A percentile compares a stretch with the other conserved stretches of the same genome.
Evolutionary conservation across 1,284 basidiomycete species (phyloP).

Genomic region (Tranzscheliella williamsii): DNA sequence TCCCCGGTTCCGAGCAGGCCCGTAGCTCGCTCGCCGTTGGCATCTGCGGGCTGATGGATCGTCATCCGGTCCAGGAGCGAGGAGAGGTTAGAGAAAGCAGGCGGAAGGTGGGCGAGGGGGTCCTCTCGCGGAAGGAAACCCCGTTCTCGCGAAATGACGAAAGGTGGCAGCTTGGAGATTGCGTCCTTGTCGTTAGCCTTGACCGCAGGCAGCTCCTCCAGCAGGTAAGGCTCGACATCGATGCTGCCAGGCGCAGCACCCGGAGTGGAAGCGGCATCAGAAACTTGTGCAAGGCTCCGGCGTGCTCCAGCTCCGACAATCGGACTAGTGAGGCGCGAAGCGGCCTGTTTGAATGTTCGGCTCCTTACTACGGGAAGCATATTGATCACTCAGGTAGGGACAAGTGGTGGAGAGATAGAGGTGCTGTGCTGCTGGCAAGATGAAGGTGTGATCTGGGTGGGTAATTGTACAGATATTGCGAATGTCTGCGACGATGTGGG

Average conservation of each 20-base stretch:
- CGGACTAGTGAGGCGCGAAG: background rate
- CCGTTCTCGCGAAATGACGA: conserved; percentile 40
- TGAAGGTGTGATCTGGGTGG: no score
- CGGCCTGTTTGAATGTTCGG: conserved; percentile 13
- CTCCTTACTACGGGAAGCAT: conserved; percentile 26
- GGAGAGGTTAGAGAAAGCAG: conserved; percentile 33
- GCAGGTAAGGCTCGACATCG: conserved; percentile 43
- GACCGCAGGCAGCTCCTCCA: conserved; percentile 38
- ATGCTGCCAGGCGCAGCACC: background rate
- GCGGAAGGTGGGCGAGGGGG: conserved; percentile 42
- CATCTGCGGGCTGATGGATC: conserved; percentile 48
- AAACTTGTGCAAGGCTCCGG: conserved; percentile 30
- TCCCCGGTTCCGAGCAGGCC: conserved; percentile 53
- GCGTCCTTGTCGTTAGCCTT: conserved; percentile 19
- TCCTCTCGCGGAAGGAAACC: conserved; percentile 50
- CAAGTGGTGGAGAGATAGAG: background rate
- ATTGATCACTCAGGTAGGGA: background rate
- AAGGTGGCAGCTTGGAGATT: conserved; percentile 39
- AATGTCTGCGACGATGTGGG: no score
- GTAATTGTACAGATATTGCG: no score
- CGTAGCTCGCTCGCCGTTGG: conserved; percentile 24
- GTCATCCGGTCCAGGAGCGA: conserved; percentile 56
- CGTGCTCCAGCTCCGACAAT: conserved; percentile 1
- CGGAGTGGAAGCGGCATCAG: conserved; percentile 18
- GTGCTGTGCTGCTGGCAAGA: no score